Percentiles rank a stretch among this genome's conserved stretches.
These are phyloP conservation scores for Aspergillus floridensis DNA, from an alignment of 2,329 filamentous ascomycete genomes.

Conservation along the genomic window DNA sequence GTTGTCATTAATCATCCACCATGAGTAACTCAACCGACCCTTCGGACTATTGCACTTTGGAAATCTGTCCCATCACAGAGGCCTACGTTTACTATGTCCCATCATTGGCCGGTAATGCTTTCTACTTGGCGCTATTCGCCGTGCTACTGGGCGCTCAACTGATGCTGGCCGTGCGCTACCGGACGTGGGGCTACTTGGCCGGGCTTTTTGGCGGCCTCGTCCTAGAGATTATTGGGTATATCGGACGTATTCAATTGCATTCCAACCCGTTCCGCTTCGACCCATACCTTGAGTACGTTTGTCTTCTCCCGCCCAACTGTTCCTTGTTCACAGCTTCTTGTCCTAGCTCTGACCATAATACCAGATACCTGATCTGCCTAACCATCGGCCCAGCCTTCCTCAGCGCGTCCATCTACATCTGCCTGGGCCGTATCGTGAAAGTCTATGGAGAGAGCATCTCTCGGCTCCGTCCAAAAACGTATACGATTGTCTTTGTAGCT, in stretches of 20 bases:
- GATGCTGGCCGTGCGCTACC: slow-evolving; percentile 46
- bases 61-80: slow-evolving; percentile 33
- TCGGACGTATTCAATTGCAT: slow-evolving; percentile 56
- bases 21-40: neutral
- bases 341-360: neutral
- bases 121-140: slow-evolving; percentile 53
- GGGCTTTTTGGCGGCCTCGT: slow-evolving; percentile 55
- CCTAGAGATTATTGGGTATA: slow-evolving; percentile 60
- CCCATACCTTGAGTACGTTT: slow-evolving; percentile 44
- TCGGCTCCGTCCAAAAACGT: slow-evolving; percentile 8
- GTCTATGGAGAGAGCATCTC: slow-evolving; percentile 11
- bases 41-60: slow-evolving; percentile 33
- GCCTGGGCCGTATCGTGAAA: slow-evolving; percentile 13
- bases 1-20: neutral
- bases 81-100: slow-evolving; percentile 56
- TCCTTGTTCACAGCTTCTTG: too few species aligned
- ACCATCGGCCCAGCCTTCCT: neutral
- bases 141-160: slow-evolving; percentile 43
- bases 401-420: slow-evolving; percentile 7
- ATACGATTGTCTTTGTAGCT: slow-evolving; percentile 49
- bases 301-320: too few species aligned
- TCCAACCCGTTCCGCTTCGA: slow-evolving; percentile 46
- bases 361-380: too few species aligned
- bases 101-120: slow-evolving; percentile 52
- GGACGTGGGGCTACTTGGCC: slow-evolving; percentile 52